Base-by-base conservation (phyloP, 176 grass and related monocot genomes). In the Phragmites australis region DNA sequence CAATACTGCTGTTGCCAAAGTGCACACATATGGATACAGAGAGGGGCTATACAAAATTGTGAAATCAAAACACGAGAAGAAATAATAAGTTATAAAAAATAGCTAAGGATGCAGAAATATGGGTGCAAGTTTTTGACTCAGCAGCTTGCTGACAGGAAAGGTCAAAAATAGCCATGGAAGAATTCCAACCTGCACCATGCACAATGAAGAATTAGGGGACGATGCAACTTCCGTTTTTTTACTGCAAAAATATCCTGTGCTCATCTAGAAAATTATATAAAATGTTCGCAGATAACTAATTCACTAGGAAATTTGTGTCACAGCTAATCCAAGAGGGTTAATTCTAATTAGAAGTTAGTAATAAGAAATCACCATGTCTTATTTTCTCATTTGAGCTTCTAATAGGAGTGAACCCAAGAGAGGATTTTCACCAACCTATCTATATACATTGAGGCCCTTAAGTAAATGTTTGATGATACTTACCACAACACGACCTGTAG, bases 151-250 rank as follows among this genome's bases (percentile, higher is more conserved):
- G 30, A 94, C 88, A 6, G 65, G 90, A 52, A 81, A 85, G 27
- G 88, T 89, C 26, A 97, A 81, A 94, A 93, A 80, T 72, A 97
- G 89, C 95, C 95, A 97, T 9, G 95, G 95, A 27, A 93, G 16
- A 51, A 97, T 94, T 77, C 95, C 95, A 70, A 97, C 92, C 95
- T 97, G 80, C 65, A 90, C 3, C 22, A 50, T n/a, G 45, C 12
- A 74, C 6, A 23, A 65, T 14, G 50, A 78, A 22, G 15, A 18
- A 47, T 74, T 51, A 88, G 23, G 21, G 3, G 21, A 40, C 19
- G 12, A 9, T 27, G 8, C 8, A 77, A 27, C 6, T 83, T 63
- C 8, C 16, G 5, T 58, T 22, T 55, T 58, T 22, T 55, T 18
- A 2, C 14, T 45, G 10, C 0, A 56, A 77, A 69, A 6, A 37